phyloP scores from a whole-genome alignment of 768 basidiomycete species.

The Termitomyces sp. region DNA sequence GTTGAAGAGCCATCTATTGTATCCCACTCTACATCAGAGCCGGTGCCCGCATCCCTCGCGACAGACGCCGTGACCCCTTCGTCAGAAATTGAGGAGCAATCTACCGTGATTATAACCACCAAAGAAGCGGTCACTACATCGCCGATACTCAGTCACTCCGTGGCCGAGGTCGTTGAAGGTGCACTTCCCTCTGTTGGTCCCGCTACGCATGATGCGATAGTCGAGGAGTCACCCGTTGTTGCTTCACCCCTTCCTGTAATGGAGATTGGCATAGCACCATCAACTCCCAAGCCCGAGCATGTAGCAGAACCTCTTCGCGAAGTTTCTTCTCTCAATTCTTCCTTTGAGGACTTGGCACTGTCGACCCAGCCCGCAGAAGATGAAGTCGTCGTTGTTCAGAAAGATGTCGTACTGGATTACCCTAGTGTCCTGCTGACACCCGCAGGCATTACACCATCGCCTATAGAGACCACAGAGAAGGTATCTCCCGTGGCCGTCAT shows the following conservation, averaged over 20 bases:
- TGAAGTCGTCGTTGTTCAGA: not conserved
- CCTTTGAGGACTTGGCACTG: conserved; percentile 6
- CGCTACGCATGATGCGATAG: not conserved
- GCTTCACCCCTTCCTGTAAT: not conserved
- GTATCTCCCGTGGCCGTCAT: not conserved
- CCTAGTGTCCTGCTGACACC: not conserved
- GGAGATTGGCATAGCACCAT: not conserved
- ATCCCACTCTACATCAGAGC: not conserved
- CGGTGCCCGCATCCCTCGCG: not conserved
- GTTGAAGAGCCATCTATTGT: not conserved
- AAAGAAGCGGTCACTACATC: not conserved
- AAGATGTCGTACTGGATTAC: not conserved
- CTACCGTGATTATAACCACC: not conserved
- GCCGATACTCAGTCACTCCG: not conserved
- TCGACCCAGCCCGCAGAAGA: not conserved
- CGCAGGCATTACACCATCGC: not conserved
- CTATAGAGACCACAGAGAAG: not conserved
- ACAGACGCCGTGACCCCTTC: not conserved
- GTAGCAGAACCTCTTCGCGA: not conserved
- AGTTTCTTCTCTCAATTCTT: conserved; percentile 8
- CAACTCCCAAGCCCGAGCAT: not conserved
- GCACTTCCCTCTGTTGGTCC: not conserved
- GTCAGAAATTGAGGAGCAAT: not conserved
- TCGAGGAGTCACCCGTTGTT: not conserved
- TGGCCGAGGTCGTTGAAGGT: not conserved